Evolutionary conservation across 2,329 filamentous ascomycete species (phyloP).

Genomic region (Huntiella abstrusa): DNA sequence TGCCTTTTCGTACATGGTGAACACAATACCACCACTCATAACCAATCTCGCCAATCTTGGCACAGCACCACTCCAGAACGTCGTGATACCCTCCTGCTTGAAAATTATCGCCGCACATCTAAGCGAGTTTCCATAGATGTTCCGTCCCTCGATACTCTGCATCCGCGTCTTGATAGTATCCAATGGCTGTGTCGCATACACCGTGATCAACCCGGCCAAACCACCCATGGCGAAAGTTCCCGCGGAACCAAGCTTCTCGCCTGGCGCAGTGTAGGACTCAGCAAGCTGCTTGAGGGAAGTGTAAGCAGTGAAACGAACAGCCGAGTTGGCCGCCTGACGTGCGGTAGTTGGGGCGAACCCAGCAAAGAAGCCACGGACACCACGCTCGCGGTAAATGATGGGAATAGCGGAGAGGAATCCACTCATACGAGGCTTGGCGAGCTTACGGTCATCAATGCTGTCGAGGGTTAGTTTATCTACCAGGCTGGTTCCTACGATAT

Average conservation of each 20-base stretch:
- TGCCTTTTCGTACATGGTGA: constrained; percentile 95
- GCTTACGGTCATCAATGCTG: constrained; percentile 88
- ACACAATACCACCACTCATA: constrained; percentile 88
- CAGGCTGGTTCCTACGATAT: neutral
- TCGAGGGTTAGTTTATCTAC: neutral
- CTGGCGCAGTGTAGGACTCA: constrained; percentile 78
- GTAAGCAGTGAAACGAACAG: constrained; percentile 78
- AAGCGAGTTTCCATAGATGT: constrained; percentile 71
- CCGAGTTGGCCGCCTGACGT: constrained; percentile 84
- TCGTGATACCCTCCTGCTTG: constrained; percentile 71
- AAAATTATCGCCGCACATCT: constrained; percentile 69
- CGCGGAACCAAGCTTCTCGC: constrained; percentile 76
- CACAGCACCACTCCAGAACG: constrained; percentile 85
- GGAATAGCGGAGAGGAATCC: constrained; percentile 83
- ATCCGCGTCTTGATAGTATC: constrained; percentile 96
- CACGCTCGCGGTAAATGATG: constrained; percentile 75
- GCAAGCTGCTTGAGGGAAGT: constrained; percentile 80
- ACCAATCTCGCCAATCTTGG: constrained; percentile 71
- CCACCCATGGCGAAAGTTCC: constrained; percentile 86
- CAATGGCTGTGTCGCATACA: constrained; percentile 55
- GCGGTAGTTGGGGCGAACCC: constrained; percentile 91
- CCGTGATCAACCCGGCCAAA: constrained; percentile 75
- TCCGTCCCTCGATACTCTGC: constrained; percentile 80
- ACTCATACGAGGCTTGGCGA: constrained; percentile 63
- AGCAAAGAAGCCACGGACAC: constrained; percentile 85